Evolutionary conservation across 1,139 yeast species (phyloP), one percentile per base, ranked within the genome.

Genomic region (Debaryomyces udenii): DNA sequence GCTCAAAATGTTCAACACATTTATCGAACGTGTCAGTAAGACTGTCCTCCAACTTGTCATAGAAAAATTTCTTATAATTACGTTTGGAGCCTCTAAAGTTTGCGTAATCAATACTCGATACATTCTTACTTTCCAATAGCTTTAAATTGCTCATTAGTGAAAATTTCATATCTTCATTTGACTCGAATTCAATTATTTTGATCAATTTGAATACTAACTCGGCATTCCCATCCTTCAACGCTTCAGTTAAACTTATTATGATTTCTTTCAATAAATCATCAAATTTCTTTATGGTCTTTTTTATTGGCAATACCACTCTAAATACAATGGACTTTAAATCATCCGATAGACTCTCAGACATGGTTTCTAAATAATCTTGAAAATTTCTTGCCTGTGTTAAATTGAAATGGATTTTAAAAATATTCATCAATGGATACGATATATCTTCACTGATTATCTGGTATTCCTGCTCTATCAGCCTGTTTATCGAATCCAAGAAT

Each of bases 141-240:
- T 57, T 59, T 35, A 83, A 68, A 38, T 71, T 73, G 32, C 70
- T 62, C 44, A 78, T 66, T n/a, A 85, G 68, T 7, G 67, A 58
- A 24, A 82, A 70, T 51, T 83, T 82, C 45, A 82, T 61, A 55
- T 93, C 99, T 53, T 86, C 90, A 30, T 76, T 71, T 48, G 86
- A 86, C 59, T 94, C 99, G 49, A 70, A 76, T 47, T 90, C 95
- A 31, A 94, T 73, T 22, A 94, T 78, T 50, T 87, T 85, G 29
- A 90, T 81, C 36, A 87, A 61, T 42, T 93, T 80, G 34, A 81
- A 83, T 1, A 88, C 82, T 48, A 90, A 67, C 22, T 85, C 80
- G 24, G 66, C 62, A 57, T 91, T 88, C 1, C 81, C 84, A 22
- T 78, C 81, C 47, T 86, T 81, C 2, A 85, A 72, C 6, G 84